Conservation (phyloP, 139 green algal species). For the Eudorina sp. region DNA sequence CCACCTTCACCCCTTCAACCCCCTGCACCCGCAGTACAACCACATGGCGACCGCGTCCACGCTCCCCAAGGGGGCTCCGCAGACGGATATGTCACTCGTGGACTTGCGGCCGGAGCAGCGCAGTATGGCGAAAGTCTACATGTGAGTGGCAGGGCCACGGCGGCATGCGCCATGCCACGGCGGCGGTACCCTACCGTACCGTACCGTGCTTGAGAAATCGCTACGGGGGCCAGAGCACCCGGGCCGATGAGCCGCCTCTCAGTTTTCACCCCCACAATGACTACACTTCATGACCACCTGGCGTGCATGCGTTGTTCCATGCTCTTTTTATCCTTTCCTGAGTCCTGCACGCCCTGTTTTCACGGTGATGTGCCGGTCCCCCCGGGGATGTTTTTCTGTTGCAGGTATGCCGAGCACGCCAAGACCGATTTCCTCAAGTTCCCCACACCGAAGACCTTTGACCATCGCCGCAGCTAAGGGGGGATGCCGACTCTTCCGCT, state of each 20-base stretch:
- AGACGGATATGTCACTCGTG: conserved; percentile 31
- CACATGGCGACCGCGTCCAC: neutral
- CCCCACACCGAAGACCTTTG: conserved; percentile 35
- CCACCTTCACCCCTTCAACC: no score
- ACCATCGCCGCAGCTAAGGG: conserved; percentile 40
- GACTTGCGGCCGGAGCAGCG: conserved; percentile 46
- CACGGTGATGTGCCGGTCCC: neutral
- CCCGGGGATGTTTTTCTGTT: neutral
- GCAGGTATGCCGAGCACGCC: conserved; percentile 35
- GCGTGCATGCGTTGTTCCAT: no score
- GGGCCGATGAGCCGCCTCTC: no score
- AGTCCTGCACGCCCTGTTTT: no score
- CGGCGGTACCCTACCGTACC: no score
- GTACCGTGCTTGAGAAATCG: no score
- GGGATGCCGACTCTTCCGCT: neutral
- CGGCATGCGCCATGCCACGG: neutral
- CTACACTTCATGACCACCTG: no score
- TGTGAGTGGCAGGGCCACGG: no score
- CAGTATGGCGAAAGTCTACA: conserved; percentile 31
- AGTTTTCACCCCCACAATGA: no score
- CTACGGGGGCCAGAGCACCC: no score
- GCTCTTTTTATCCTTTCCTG: no score
- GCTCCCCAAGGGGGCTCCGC: neutral
- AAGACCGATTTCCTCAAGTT: conserved; percentile 43
- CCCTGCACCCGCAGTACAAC: neutral